A percentile compares a stretch with the other conserved stretches of the same genome.
phyloP scores from a whole-genome alignment of 345 rosid genomes.

The Gossypium sturtianum region DNA sequence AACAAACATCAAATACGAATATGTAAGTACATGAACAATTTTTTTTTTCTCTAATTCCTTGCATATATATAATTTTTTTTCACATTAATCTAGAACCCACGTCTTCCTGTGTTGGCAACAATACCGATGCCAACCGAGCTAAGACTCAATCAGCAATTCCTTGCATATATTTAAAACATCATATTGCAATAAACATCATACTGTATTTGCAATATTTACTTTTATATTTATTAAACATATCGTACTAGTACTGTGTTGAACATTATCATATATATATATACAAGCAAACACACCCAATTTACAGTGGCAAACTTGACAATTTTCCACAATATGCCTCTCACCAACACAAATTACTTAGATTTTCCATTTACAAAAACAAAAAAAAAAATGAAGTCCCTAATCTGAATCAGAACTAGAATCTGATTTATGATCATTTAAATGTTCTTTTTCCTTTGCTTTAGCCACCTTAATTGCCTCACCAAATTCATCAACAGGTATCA shows the following conservation, averaged over 20 bases:
- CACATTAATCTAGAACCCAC: too few relatives aligned
- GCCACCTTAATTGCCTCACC: slow-evolving; percentile 45
- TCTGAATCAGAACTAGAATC: neutral
- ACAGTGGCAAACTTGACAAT: neutral
- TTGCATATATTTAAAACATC: too few relatives aligned
- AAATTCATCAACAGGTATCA: slow-evolving; percentile 68
- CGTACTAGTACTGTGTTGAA: too few relatives aligned
- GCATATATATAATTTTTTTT: too few relatives aligned
- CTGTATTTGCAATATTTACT: too few relatives aligned
- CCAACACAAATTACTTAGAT: neutral
- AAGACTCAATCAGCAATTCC: too few relatives aligned
- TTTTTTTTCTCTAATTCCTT: too few relatives aligned
- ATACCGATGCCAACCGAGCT: accelerated
- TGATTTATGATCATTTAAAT: slow-evolving; percentile 11
- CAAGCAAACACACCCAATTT: neutral
- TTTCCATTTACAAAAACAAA: neutral
- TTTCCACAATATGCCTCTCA: neutral
- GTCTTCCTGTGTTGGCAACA: accelerated
- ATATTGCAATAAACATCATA: too few relatives aligned
- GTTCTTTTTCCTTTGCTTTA: slow-evolving; percentile 30
- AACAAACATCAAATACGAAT: too few relatives aligned
- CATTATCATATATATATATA: too few relatives aligned
- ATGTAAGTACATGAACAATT: too few relatives aligned
- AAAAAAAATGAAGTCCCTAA: neutral
- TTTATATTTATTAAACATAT: too few relatives aligned